Conservation (phyloP, 352 stramenopile genomes). For the Phytophthora parvispora region DNA sequence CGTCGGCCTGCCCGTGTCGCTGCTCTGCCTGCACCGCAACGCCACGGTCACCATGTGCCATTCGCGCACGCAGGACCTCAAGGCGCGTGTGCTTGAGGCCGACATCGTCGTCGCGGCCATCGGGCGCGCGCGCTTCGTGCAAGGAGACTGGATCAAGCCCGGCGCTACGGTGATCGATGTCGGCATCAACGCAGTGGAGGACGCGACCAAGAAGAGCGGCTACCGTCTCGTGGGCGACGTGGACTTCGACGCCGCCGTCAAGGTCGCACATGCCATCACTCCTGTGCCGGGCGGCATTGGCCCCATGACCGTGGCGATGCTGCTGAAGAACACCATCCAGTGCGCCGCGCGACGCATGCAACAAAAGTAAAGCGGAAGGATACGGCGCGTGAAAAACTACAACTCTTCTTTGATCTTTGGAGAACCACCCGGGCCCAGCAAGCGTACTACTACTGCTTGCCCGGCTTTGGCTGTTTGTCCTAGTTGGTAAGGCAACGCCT, state of each 20-base stretch:
- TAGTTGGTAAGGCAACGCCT: constrained; percentile 32
- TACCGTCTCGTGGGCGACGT: constrained; percentile 99
- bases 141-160: constrained; percentile 97
- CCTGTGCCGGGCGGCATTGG: constrained; percentile 97
- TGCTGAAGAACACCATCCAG: constrained; percentile 88
- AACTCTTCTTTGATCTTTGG: constrained; percentile 1
- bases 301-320: constrained; percentile 98
- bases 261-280: constrained; percentile 96
- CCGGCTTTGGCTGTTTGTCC: constrained; percentile 32
- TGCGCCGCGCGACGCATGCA: constrained; percentile 44
- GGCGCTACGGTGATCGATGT: constrained; percentile 99
- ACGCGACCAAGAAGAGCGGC: constrained; percentile 70
- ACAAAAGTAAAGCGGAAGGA: constrained; percentile 13
- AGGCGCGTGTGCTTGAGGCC: constrained; percentile 76
- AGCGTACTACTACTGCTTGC: constrained; percentile 2
- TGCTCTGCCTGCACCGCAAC: constrained; percentile 96
- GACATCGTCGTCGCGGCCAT: constrained; percentile 99
- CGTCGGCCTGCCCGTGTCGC: constrained; percentile 97
- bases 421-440: constrained; percentile 28
- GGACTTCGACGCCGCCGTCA: constrained; percentile 89
- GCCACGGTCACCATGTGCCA: constrained; percentile 99
- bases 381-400: not conserved
- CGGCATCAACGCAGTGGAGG: constrained; percentile 98
- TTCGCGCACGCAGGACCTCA: constrained; percentile 94
- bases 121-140: constrained; percentile 94